A percentile compares a stretch with the other conserved stretches of the same genome.
phyloP scores from a whole-genome alignment of 2,329 filamentous ascomycete species.

The Botryotinia globosa region DNA sequence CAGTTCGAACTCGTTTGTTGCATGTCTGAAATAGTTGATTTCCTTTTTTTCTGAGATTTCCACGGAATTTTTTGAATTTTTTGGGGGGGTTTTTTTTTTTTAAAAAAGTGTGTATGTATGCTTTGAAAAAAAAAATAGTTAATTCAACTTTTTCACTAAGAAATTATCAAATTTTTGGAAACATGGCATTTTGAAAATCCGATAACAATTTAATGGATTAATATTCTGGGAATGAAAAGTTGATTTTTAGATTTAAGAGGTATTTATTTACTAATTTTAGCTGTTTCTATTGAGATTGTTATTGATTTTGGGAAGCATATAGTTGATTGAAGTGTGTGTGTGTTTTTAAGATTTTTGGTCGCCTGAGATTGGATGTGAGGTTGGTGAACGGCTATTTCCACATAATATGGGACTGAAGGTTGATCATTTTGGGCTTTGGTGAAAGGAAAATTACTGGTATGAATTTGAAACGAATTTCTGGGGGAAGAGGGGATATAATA shows the following conservation, averaged over 20 bases:
- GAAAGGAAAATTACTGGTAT: background rate
- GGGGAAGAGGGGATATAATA: background rate
- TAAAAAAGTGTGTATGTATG: background rate
- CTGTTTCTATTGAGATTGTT: background rate
- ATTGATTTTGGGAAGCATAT: fast-evolving
- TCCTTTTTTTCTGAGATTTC: background rate
- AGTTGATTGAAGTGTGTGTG: background rate
- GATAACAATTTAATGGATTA: background rate
- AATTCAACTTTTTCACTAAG: background rate
- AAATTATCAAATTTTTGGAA: background rate
- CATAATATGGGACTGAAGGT: background rate
- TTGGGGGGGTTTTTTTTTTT: too few species aligned
- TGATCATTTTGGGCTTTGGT: background rate
- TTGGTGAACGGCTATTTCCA: background rate
- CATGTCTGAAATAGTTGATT: background rate
- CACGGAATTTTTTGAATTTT: background rate
- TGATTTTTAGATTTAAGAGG: fast-evolving
- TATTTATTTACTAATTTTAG: background rate
- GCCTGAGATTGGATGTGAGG: background rate
- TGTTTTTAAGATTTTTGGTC: background rate
- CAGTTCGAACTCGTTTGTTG: background rate
- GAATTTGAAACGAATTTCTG: background rate
- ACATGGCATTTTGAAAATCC: background rate
- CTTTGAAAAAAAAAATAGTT: background rate
- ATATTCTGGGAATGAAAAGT: background rate